phyloP scores from a whole-genome alignment of 371 early-diverging fungal genomes.

The Rhizopus arrhizus region DNA sequence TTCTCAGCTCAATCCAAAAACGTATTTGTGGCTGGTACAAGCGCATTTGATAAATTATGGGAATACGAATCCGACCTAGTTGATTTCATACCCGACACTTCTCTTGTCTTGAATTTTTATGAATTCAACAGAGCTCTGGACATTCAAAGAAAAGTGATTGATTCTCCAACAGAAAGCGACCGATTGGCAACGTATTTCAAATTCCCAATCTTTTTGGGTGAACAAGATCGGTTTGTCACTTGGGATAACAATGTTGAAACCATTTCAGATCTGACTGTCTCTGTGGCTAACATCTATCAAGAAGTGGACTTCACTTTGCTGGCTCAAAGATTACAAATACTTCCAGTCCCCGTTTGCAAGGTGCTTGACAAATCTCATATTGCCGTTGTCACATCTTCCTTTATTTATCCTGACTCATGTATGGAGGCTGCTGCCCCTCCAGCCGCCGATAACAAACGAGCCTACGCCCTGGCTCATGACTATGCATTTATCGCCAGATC shows the following conservation, averaged over 20 bases:
- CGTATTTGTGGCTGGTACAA: slow-evolving; percentile 28
- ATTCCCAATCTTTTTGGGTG: slow-evolving; percentile 29
- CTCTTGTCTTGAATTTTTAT: slow-evolving; percentile 31
- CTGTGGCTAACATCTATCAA: slow-evolving; percentile 36
- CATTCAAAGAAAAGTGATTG: slow-evolving; percentile 20
- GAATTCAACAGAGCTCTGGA: slow-evolving; percentile 34
- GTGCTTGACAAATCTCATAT: slow-evolving; percentile 33
- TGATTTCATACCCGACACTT: slow-evolving; percentile 5
- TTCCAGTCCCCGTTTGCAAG: slow-evolving; percentile 15
- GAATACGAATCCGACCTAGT: slow-evolving; percentile 10
- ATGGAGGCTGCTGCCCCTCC: slow-evolving; percentile 56
- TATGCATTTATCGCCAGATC: slow-evolving; percentile 65
- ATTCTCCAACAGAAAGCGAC: slow-evolving; percentile 11
- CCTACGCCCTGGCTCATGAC: slow-evolving; percentile 56
- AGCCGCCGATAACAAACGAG: slow-evolving; percentile 61
- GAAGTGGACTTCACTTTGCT: slow-evolving; percentile 31
- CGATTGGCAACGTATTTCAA: slow-evolving; percentile 8
- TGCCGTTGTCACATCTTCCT: slow-evolving; percentile 58
- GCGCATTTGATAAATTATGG: slow-evolving; percentile 21
- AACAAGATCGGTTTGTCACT: slow-evolving; percentile 22
- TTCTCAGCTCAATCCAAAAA: slow-evolving; percentile 22
- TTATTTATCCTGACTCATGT: slow-evolving; percentile 55
- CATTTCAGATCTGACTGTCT: slow-evolving; percentile 27
- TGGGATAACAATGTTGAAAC: slow-evolving; percentile 41
- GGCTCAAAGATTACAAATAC: slow-evolving; percentile 13